Evolutionary conservation across 352 stramenopile genomes (phyloP).

Genomic region (Phytopythium mirpurense): DNA sequence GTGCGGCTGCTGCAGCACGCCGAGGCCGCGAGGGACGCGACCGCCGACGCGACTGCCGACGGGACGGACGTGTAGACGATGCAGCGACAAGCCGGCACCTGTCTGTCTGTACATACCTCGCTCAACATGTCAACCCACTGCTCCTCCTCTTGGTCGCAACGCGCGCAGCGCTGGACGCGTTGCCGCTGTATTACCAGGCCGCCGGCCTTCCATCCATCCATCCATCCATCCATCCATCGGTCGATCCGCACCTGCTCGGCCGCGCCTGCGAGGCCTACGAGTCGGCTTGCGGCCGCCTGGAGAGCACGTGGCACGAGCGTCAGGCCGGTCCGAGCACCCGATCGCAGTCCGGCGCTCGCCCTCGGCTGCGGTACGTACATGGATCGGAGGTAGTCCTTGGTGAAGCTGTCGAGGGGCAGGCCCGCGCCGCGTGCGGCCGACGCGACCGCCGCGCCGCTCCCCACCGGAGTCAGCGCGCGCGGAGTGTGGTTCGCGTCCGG

Average conservation of each 20-base stretch:
- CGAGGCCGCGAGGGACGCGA: slow-evolving; percentile 8
- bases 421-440: slow-evolving; percentile 26
- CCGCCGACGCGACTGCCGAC: not conserved
- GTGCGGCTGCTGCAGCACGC: slow-evolving; percentile 54
- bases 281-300: not conserved
- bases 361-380: slow-evolving; percentile 30
- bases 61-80: too few relatives aligned
- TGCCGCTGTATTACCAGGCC: not conserved
- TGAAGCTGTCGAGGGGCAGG: slow-evolving; percentile 43
- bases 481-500: slow-evolving; percentile 7
- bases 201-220: too few relatives aligned
- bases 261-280: not conserved
- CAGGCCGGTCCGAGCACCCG: not conserved
- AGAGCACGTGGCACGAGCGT: not conserved
- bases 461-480: slow-evolving; percentile 17
- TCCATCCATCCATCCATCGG: too few relatives aligned
- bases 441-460: slow-evolving; percentile 33
- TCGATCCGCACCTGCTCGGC: not conserved
- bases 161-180: too few relatives aligned
- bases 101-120: too few relatives aligned
- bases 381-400: slow-evolving; percentile 46
- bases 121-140: too few relatives aligned
- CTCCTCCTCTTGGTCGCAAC: too few relatives aligned
- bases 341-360: too few relatives aligned
- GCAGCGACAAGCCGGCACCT: too few relatives aligned